Evolutionary conservation across 2,329 filamentous ascomycete species (phyloP).

Genomic region (Alternaria burnsii): DNA sequence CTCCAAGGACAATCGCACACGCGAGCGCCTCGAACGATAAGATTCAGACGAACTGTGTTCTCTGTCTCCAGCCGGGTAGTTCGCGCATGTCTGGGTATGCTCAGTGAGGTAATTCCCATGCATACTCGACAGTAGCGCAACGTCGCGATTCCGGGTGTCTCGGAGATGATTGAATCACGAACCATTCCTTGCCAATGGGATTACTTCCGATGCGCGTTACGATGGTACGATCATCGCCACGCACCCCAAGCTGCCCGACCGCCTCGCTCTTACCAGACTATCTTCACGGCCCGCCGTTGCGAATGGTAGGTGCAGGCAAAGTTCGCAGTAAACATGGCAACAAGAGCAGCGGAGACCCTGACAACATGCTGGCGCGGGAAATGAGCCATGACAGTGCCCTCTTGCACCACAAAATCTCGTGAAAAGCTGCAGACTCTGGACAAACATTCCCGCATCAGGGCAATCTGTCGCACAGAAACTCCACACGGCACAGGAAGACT

Average conservation of each 20-base stretch:
- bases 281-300: conserved; percentile 9
- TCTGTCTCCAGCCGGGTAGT: neutral
- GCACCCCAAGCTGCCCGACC: conserved; percentile 2
- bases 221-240: conserved; percentile 7
- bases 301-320: conserved; percentile 7
- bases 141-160: neutral
- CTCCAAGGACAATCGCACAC: neutral
- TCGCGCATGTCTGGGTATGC: neutral
- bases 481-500: conserved; percentile 13
- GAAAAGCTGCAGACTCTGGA: conserved; percentile 7
- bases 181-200: conserved; percentile 12
- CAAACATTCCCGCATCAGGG: conserved; percentile 15
- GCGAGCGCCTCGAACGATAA: neutral
- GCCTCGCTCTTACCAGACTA: conserved; percentile 10
- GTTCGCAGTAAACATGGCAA: conserved; percentile 8
- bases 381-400: neutral
- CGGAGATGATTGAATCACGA: conserved; percentile 6
- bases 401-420: conserved; percentile 4
- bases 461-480: conserved; percentile 17
- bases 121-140: conserved; percentile 5
- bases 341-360: conserved; percentile 15
- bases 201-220: conserved; percentile 11
- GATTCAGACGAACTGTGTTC: neutral
- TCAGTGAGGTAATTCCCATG: neutral
- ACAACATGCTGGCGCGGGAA: neutral